Base-by-base conservation (phyloP, 177 flowering plant species). In the Telopea speciosissima region DNA sequence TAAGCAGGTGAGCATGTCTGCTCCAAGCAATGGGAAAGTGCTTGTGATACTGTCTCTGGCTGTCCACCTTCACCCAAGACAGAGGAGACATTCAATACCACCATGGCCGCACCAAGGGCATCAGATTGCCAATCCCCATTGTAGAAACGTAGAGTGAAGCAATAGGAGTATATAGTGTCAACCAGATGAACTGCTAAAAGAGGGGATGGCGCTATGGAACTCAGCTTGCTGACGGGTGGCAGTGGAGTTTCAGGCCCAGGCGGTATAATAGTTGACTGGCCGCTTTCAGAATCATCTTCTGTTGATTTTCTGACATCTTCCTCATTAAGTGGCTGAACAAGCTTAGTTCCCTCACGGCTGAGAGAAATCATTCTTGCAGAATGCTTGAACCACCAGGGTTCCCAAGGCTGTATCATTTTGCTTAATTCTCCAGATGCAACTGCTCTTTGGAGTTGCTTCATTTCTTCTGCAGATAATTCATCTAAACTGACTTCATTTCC, bases 361-460 rank as follows among this genome's bases (percentile, higher is more conserved):
- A 93, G 89, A 63, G 81, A 75, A 12, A 96, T 72, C 65, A 72
- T 77, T 68, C 81, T 80, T 26, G 98, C 96, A 70, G 92, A 83
- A 74, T 91, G 89, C 73, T 79, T 90, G 70, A 80, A 74, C 99
- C 99, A 96, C 99, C 98, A 93, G 26, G 99, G 97, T 6, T 85
- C 88, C 99, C 99, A 96, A 22, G 97, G 97, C 71, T 88, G 80
- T 42, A 96, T 93, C 87, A 93, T 78, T 78, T 84, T 96, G 83
- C 98, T 86, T 52, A 96, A 82, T 76, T 93, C 95, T 52, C 99
- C 99, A 25, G 97, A 88, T 75, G 92, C 93, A 63, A 96, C 62
- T 24, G 97, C 97, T 77, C 93, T 85, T 74, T 80, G 86, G 73
- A 90, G 91, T 22, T 31, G 80, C 72, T 89, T 91, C 81, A 76